Evolutionary conservation across 768 basidiomycete genomes (phyloP).

Genomic region (Polyporus arcularius): DNA sequence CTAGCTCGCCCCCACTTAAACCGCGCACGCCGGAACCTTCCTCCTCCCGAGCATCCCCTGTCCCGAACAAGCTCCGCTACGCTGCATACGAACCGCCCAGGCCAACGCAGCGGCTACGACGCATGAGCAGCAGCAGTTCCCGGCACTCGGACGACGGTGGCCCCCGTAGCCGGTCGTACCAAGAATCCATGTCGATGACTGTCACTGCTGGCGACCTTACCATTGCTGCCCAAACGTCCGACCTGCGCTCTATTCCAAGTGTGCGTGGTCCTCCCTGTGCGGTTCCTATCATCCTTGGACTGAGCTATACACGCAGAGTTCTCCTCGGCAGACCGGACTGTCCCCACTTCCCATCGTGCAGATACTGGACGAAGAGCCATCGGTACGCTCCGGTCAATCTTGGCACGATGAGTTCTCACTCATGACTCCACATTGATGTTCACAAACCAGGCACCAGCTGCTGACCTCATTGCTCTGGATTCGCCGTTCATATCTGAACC

Average conservation of each 20-base stretch:
- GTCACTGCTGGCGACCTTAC: constrained; percentile 49
- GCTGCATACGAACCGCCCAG: constrained; percentile 68
- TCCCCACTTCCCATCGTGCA: constrained; percentile 19
- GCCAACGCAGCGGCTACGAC: constrained; percentile 46
- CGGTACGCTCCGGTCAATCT: constrained; percentile 2
- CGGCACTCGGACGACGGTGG: constrained; percentile 38
- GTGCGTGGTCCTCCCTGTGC: constrained; percentile 10
- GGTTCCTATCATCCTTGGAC: constrained; percentile 4
- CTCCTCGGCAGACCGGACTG: constrained; percentile 2
- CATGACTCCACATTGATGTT: background rate
- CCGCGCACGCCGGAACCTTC: constrained; percentile 19
- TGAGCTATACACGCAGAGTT: constrained; percentile 6
- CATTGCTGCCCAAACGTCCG: constrained; percentile 37
- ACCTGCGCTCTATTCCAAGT: constrained; percentile 31
- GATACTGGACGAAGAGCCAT: constrained; percentile 20
- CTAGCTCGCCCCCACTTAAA: constrained; percentile 12
- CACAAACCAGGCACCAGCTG: constrained; percentile 18
- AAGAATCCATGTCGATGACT: constrained; percentile 29
- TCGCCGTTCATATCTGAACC: constrained; percentile 64
- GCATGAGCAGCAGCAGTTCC: constrained; percentile 38
- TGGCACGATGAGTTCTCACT: background rate
- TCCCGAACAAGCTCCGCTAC: constrained; percentile 62
- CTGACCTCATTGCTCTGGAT: constrained; percentile 75
- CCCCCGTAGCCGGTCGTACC: constrained; percentile 25
- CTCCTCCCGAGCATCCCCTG: constrained; percentile 28